These are phyloP conservation scores for Fraxinus albicans DNA, from an alignment of 305 asterid species.

Conservation along the genomic window DNA sequence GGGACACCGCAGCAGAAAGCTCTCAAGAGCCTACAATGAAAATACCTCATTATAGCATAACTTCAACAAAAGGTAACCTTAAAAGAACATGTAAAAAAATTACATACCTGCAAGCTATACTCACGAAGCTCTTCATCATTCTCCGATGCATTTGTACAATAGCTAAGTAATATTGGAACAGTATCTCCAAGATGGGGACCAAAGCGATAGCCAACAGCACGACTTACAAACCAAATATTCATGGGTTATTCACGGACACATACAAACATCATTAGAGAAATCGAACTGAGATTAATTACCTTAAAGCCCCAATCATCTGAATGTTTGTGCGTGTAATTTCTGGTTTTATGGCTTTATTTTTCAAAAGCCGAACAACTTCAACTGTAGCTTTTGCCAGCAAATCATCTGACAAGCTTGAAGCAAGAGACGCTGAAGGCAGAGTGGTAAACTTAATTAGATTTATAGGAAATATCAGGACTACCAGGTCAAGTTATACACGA, in stretches of 20 bases:
- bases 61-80: neutral
- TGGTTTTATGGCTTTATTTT: constrained; percentile 59
- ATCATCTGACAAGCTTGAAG: constrained; percentile 97
- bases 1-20: constrained; percentile 90
- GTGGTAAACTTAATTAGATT: constrained; percentile 19
- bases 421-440: constrained; percentile 73
- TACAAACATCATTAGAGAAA: constrained; percentile 16
- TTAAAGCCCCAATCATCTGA: constrained; percentile 97
- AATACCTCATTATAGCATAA: constrained; percentile 9
- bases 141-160: constrained; percentile 92
- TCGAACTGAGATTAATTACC: constrained; percentile 38
- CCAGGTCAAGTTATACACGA: neutral
- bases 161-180: constrained; percentile 76
- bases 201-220: constrained; percentile 99
- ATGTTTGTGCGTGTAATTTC: constrained; percentile 92
- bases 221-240: constrained; percentile 46
- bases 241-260: constrained; percentile 14
- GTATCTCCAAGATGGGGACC: constrained; percentile 98
- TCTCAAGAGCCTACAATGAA: constrained; percentile 81
- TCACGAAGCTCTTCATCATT: constrained; percentile 99
- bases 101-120: constrained; percentile 89
- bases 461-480: neutral
- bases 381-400: constrained; percentile 85
- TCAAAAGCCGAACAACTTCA: constrained; percentile 74
- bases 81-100: constrained; percentile 1